A percentile compares a stretch with the other conserved stretches of the same genome.
These are phyloP conservation scores for Monosporascus sp. DNA, from an alignment of 2,329 filamentous ascomycete genomes.

Conservation along the genomic window DNA sequence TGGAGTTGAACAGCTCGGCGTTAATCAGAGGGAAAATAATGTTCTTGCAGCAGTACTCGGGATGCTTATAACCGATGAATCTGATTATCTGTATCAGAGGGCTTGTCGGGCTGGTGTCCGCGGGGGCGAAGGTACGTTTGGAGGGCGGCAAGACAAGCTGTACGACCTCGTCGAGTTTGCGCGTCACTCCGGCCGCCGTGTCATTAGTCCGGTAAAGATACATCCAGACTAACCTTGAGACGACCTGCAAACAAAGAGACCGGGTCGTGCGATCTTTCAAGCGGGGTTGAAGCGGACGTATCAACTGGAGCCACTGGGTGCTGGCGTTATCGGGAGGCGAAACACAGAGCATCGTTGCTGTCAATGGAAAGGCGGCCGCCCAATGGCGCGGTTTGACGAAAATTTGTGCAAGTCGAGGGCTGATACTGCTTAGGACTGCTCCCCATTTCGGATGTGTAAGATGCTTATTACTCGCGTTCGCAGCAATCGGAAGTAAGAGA, in stretches of 20 bases:
- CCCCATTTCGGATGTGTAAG: slow-evolving; percentile 80
- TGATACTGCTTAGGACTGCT: slow-evolving; percentile 73
- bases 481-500: slow-evolving; percentile 80
- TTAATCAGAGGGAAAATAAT: slow-evolving; percentile 96
- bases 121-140: slow-evolving; percentile 74
- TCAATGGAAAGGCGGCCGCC: slow-evolving; percentile 81
- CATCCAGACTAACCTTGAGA: slow-evolving; percentile 88
- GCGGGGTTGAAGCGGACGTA: slow-evolving; percentile 71
- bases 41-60: slow-evolving; percentile 85
- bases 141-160: slow-evolving; percentile 76
- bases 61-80: slow-evolving; percentile 88
- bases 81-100: slow-evolving; percentile 90
- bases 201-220: slow-evolving; percentile 86
- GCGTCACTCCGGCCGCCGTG: slow-evolving; percentile 57
- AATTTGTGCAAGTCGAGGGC: slow-evolving; percentile 75
- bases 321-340: slow-evolving; percentile 81
- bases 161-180: slow-evolving; percentile 86
- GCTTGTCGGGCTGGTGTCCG: slow-evolving; percentile 78
- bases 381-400: slow-evolving; percentile 90
- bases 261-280: slow-evolving; percentile 78
- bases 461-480: slow-evolving; percentile 68
- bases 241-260: slow-evolving; percentile 77
- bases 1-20: slow-evolving; percentile 74
- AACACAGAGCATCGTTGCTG: slow-evolving; percentile 80
- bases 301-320: slow-evolving; percentile 79